Conservation (phyloP, 306 rosid species). For the Carpinus viminea region DNA sequence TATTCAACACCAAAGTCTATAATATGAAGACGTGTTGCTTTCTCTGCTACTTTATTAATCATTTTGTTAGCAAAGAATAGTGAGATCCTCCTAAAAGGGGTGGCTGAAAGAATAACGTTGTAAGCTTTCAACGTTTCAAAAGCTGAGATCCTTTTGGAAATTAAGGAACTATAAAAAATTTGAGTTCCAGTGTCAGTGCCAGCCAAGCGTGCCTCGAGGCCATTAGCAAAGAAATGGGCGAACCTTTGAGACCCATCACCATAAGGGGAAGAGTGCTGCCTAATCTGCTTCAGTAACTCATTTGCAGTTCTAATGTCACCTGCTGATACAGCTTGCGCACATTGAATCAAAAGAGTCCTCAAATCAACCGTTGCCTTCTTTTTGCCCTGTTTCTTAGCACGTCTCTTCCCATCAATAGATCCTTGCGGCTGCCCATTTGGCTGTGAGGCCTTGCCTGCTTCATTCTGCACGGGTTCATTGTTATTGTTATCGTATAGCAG, state of each 20-base stretch:
- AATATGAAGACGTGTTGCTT: constrained; percentile 58
- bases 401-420: constrained; percentile 32
- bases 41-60: constrained; percentile 47
- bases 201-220: constrained; percentile 68
- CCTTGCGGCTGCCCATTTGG: constrained; percentile 29
- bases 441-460: constrained; percentile 18
- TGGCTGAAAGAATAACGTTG: constrained; percentile 43
- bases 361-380: constrained; percentile 58
- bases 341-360: constrained; percentile 52
- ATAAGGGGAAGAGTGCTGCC: constrained; percentile 52
- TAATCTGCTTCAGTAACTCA: constrained; percentile 68
- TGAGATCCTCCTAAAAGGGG: constrained; percentile 64
- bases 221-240: constrained; percentile 68
- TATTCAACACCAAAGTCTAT: constrained; percentile 77
- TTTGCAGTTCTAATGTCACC: constrained; percentile 52
- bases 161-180: constrained; percentile 29
- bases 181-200: constrained; percentile 51
- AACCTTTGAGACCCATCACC: constrained; percentile 74
- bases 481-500: neutral
- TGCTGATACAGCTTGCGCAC: constrained; percentile 68
- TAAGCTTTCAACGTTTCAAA: constrained; percentile 52
- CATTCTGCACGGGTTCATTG: constrained; percentile 13
- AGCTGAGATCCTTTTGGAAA: constrained; percentile 43
- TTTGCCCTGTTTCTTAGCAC: constrained; percentile 40
- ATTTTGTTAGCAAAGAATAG: constrained; percentile 50